Percentiles rank a stretch among this genome's conserved stretches.
Evolutionary conservation across 305 asterid genomes (phyloP).

Genomic region (Fraxinus dipetala): DNA sequence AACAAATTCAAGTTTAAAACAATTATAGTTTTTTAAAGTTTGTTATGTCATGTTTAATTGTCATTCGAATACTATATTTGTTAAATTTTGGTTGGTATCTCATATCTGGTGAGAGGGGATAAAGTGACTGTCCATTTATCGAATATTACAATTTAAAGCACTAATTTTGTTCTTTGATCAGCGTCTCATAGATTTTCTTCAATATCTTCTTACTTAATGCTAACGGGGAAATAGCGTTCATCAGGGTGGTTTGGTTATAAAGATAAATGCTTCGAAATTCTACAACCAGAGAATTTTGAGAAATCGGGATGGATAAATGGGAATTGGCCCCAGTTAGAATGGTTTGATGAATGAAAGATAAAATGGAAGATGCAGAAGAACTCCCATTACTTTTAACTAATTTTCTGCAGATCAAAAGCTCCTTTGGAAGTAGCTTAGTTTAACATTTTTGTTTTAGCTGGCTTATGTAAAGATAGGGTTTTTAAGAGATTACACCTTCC

Average conservation of each 20-base stretch:
- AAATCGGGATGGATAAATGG: not conserved
- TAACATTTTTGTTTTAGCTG: not conserved
- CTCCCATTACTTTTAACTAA: not conserved
- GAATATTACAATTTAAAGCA: not conserved
- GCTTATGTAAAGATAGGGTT: not conserved
- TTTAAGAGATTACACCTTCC: not conserved
- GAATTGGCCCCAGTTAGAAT: not conserved
- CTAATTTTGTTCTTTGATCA: not conserved
- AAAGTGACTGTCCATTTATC: not conserved
- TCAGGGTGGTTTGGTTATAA: not conserved
- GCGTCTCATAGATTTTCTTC: not conserved
- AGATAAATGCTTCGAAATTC: not conserved
- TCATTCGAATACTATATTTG: not conserved
- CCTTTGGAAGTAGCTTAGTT: not conserved
- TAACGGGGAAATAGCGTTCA: not conserved
- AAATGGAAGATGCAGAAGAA: not conserved
- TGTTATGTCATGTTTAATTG: too few relatives aligned
- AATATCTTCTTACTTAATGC: not conserved
- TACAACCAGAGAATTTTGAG: not conserved
- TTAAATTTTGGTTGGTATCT: not conserved
- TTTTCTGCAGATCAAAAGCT: not conserved
- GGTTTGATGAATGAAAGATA: not conserved
- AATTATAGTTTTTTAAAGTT: too few relatives aligned
- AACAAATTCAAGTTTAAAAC: not conserved
- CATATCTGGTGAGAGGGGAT: not conserved